Conservation (phyloP, 768 basidiomycete species). For the Pleurotus platypus region DNA sequence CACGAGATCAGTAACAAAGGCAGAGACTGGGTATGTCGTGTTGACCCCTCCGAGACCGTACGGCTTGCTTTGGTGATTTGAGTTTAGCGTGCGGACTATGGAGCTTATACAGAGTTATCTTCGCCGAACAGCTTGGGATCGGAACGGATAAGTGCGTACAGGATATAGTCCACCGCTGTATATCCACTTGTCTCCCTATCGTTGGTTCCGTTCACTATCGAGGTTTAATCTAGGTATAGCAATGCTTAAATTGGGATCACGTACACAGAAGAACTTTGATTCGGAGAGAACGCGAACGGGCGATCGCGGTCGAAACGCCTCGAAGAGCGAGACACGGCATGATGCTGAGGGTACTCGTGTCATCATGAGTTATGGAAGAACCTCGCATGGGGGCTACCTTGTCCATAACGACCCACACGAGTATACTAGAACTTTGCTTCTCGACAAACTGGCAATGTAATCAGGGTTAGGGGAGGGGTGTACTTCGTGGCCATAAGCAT, state of each 20-base stretch:
- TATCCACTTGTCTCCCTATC: constrained; percentile 90
- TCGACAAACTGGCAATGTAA: constrained; percentile 59
- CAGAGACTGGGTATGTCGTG: constrained; percentile 69
- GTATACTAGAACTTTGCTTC: constrained; percentile 74
- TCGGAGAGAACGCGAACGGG: constrained; percentile 62
- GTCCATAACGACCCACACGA: constrained; percentile 96
- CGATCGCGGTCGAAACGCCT: constrained; percentile 76
- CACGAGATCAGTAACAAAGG: constrained; percentile 83
- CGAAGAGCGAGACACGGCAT: constrained; percentile 88
- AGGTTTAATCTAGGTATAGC: constrained; percentile 1
- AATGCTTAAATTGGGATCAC: constrained; percentile 22
- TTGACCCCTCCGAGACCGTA: constrained; percentile 58
- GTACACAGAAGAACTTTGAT: constrained; percentile 84
- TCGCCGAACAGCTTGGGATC: background rate
- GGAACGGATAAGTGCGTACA: constrained; percentile 34
- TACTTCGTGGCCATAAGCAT: constrained; percentile 89
- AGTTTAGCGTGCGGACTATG: constrained; percentile 68
- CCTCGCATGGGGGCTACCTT: constrained; percentile 40
- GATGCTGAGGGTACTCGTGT: constrained; percentile 43
- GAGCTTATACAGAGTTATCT: constrained; percentile 35
- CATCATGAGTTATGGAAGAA: background rate
- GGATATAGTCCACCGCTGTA: constrained; percentile 79
- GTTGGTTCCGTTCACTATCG: constrained; percentile 78
- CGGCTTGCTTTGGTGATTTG: constrained; percentile 45
- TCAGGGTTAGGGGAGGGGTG: constrained; percentile 85